Base-by-base conservation (phyloP, 306 rosid species). In the Quillaja saponaria region DNA sequence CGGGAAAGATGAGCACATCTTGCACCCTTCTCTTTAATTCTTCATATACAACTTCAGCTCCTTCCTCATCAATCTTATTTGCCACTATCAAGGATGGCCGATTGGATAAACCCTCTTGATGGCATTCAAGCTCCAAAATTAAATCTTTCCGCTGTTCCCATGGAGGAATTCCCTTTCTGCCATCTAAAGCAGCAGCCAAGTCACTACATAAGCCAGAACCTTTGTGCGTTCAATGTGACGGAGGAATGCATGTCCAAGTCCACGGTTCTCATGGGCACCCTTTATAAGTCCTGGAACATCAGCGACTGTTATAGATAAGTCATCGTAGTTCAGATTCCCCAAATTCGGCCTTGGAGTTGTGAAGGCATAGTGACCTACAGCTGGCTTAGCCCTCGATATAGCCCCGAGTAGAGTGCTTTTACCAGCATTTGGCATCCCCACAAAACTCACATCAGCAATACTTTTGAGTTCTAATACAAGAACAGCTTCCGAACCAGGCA, bases 401-500 rank as follows among this genome's bases (percentile, higher is more conserved):
- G 89, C 96, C 57, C 99, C 96, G 11, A 92, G 81, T 20, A 92
- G 84, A 46, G 95, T 89, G 71, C 99, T 92, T 85, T 92, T 92
- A 16, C 96, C 99, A 66, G 99, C 95, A 84, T 89, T 92, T 55
- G 99, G 99, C 84, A 92, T 88, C 69, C 96, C 99, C 54, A 92
- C 95, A 50, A 92, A 76, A 71, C 96, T 86, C 62, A 92, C 96
- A 73, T 89, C 95, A 56, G 95, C 96, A 66, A 84, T 89, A 80
- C 95, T 86, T 78, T 92, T 89, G 65, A 92, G 95, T 70, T 92
- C 94, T 70, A 89, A 78, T 61, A 86, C 79, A 45, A 92, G 81
- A 68, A 83, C 58, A 10, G 82, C 66, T 82, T 92, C 95, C 12
- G 87, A 77, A 45, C 90, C 94, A 58, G 83, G 82, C 34, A 58